These are phyloP conservation scores for Alternaria consortialis DNA, from an alignment of 2,329 filamentous ascomycete species.

Conservation along the genomic window DNA sequence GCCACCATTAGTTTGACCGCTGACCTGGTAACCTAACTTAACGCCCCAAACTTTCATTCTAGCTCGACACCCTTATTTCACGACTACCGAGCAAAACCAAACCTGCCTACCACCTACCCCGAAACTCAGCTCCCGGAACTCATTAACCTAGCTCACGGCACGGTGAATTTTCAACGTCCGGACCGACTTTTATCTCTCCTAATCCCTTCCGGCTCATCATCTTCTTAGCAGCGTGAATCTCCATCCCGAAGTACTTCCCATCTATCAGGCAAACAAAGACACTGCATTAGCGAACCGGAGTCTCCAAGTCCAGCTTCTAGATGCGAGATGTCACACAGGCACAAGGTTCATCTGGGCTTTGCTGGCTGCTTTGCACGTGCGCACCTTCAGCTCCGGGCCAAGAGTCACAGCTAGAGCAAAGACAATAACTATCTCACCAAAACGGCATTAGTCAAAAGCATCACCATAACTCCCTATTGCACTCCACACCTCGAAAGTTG, in stretches of 20 bases:
- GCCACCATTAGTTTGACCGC: background rate
- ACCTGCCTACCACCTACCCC: background rate
- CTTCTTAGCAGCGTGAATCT: background rate
- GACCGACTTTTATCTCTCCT: background rate
- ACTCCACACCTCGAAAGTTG: background rate
- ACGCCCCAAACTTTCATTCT: constrained; percentile 2
- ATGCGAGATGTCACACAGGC: background rate
- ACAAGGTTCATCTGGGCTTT: background rate
- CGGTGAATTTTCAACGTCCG: background rate
- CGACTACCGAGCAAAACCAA: background rate
- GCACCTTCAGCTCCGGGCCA: background rate
- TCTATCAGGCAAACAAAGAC: background rate
- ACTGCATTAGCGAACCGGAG: background rate
- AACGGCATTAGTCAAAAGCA: background rate
- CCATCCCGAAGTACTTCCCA: background rate
- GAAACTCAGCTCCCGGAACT: background rate
- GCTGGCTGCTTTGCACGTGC: background rate
- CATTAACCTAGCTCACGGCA: background rate
- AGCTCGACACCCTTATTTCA: background rate
- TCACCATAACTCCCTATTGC: background rate
- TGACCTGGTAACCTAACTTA: background rate
- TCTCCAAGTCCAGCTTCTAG: background rate
- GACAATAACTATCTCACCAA: background rate
- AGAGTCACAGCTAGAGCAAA: background rate
- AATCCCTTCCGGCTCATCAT: background rate